Percentiles rank a stretch among this genome's conserved stretches.
Conservation (phyloP, 768 basidiomycete species). For the Mycena belliarum region DNA sequence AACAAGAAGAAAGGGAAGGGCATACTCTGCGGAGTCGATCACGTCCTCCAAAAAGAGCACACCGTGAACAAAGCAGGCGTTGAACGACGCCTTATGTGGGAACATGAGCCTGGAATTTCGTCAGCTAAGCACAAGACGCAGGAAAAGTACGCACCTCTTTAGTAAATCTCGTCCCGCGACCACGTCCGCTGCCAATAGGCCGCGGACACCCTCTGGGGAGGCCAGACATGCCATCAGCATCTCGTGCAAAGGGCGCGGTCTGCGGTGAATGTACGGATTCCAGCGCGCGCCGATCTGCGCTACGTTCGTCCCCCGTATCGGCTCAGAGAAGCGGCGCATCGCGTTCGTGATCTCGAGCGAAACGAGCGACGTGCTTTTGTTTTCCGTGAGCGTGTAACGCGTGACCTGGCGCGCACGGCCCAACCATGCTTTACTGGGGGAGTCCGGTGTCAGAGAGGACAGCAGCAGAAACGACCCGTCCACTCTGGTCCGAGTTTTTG, state of each 20-base stretch:
- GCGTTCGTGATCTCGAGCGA: background rate
- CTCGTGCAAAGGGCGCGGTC: background rate
- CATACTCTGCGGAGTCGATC: background rate
- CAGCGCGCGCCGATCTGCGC: background rate
- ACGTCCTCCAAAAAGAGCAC: conserved; percentile 16
- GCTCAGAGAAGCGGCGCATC: conserved; percentile 11
- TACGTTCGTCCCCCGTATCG: background rate
- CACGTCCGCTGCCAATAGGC: conserved; percentile 14
- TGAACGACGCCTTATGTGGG: conserved; percentile 7
- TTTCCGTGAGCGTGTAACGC: conserved; percentile 2
- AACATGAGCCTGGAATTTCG: conserved; percentile 9
- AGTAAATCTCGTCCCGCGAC: conserved; percentile 11
- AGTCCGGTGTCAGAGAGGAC: background rate
- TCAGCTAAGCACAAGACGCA: background rate
- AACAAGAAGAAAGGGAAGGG: background rate
- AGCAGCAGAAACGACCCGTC: background rate
- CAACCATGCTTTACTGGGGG: conserved; percentile 1
- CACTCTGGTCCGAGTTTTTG: conserved; percentile 2
- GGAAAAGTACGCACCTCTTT: conserved; percentile 2
- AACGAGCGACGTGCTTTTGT: background rate
- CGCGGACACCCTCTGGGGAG: background rate
- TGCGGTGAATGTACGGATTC: background rate
- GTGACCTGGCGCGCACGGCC: conserved; percentile 8
- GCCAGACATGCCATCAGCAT: conserved; percentile 9
- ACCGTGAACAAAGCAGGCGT: conserved; percentile 16